Base-by-base conservation (phyloP, 176 grass and related monocot genomes). In the Oryza coarctata region DNA sequence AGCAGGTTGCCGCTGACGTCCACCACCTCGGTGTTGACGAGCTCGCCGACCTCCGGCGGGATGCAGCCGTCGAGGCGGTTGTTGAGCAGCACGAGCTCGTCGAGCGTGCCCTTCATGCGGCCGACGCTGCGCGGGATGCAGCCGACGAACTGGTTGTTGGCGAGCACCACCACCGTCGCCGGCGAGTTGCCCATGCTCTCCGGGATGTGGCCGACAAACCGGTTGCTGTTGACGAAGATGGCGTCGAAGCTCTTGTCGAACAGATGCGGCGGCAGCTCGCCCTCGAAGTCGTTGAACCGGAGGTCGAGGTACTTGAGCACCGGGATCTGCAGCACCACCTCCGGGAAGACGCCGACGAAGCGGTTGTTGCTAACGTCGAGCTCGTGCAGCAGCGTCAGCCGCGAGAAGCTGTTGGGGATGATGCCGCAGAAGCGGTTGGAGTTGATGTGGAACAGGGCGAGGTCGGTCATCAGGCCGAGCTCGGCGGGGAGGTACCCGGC, bases 351-450 rank as follows among this genome's bases (percentile, higher is more conserved):
- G 1, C 94, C 94, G 30, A 97, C 94, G 22, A 97, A 81, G n/a
- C 94, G 91, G 81, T 97, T 97, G 76, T 97, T 97, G 78, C 91
- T 97, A 18, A 93, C 86, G 55, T 97, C 94, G 67, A 97, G 60
- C 86, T 93, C 94, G 35, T 93, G 86, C 38, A 97, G 88, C 25
- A 93, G 58, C 4, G 70, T 52, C 7, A 93, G 64, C 6, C 78
- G 69, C 9, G 74, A 87, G 44, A 97, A 91, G 67, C 74, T 91
- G 40, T 86, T 58, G 2, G 94, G 94, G 62, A 97, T 91, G 36
- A 97, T 63, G 15, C 94, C 94, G 14, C 94, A 97, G 65, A 97
- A 93, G 44, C 91, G 88, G 31, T 97, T 97, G 7, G 94, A 93
- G 57, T 97, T 97, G 33, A 93, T 86, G 70, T 97, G 94, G 71